Conservation (phyloP, 1,284 basidiomycete species). For the Microbotryomycetes sp. region DNA sequence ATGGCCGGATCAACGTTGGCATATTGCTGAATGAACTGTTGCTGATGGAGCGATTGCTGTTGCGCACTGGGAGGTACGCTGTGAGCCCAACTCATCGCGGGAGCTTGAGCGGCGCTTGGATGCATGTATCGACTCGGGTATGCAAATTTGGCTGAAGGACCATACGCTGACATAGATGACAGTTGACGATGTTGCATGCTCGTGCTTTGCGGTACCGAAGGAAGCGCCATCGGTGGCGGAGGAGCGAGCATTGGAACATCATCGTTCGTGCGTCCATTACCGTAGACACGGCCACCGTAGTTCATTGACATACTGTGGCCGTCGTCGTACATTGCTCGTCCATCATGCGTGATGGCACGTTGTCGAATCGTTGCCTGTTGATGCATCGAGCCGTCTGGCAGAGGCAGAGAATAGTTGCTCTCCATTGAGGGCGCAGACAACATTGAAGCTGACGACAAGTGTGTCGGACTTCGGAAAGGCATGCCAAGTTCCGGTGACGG, state of each 20-base stretch:
- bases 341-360: slow-evolving; percentile 2
- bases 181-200: slow-evolving; percentile 17
- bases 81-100: not conserved
- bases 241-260: too few species aligned
- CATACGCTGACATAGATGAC: slow-evolving; percentile 14
- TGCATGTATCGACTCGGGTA: slow-evolving; percentile 27
- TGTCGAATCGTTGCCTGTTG: slow-evolving; percentile 3
- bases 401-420: slow-evolving; percentile 13
- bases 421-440: slow-evolving; percentile 16
- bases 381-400: not conserved
- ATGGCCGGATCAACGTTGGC: not conserved
- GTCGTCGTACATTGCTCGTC: slow-evolving; percentile 17
- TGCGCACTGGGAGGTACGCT: slow-evolving; percentile 5
- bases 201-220: slow-evolving; percentile 7
- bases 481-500: slow-evolving; percentile 28
- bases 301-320: slow-evolving; percentile 11
- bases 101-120: not conserved
- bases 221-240: not conserved
- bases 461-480: slow-evolving; percentile 10
- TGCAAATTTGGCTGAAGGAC: slow-evolving; percentile 13
- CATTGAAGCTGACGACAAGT: slow-evolving; percentile 16
- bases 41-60: slow-evolving; percentile 1
- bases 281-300: not conserved
- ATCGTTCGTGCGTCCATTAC: too few species aligned
- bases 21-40: not conserved